Evolutionary conservation across 768 basidiomycete genomes (phyloP), one percentile per base, ranked within the genome.

Genomic region (Tylopilus cervinicoccineus): DNA sequence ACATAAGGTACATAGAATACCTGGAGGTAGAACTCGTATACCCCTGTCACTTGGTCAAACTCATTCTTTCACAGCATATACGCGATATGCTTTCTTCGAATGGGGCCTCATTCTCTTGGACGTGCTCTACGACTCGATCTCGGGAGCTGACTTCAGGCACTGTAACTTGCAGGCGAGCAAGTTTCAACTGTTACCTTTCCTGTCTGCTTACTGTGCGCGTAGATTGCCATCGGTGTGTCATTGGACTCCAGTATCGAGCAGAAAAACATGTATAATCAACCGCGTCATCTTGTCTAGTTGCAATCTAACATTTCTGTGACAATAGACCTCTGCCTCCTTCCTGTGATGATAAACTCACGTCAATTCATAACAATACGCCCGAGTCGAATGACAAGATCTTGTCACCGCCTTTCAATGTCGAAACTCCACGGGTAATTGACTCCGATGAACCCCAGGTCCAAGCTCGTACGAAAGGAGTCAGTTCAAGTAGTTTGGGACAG

Each of bases 41-140:
- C 14, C 38, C 34, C 38, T 17, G 6, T 13, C 34, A 38, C 27
- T 36, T 19, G 27, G 10, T 26, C 11, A 20, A 28, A n/a, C 49
- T 51, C 19, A 53, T 24, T 28, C 7, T 41, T 34, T 43, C 31
- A 46, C 57, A 90, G 92, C 93, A 11, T 95, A 95, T 67, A 93
- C 89, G 3, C 70, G 70, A 36, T 95, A 93, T 59, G 80, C 84
- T 38, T 84, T 93, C 67, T 88, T 88, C 57, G 93, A 95, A 68
- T 95, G 93, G 93, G 73, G 72, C 8, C 78, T 92, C 40, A 88
- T 92, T 47, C 61, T 84, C 43, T 72, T 84, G 38, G 89, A 92
- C 49, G 71, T 92, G 22, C 48, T 80, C 13, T 91, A 81, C 55
- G 89, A 92, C 60, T 81, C 88, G 0, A 64, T 84, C n/a, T 58